Evolutionary conservation across 106 monocot genomes (phyloP), one percentile per base, ranked within the genome.

Genomic region (Cymbidium sinense): DNA sequence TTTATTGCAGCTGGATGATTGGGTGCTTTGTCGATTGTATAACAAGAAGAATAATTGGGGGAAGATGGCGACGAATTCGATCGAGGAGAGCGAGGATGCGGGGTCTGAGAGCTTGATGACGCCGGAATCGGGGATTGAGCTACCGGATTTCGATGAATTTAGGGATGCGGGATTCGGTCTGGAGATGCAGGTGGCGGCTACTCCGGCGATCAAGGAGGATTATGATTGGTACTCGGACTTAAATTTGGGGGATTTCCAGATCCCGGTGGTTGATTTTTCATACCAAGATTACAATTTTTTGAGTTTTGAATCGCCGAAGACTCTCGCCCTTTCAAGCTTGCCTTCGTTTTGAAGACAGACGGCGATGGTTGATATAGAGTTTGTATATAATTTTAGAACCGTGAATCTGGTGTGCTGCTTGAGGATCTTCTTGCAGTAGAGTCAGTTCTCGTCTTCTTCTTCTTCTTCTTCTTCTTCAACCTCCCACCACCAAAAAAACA

Each of bases 11-110:
- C 41, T 88, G 35, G 88, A 88, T 70, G 91, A 84, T n/a, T 88
- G 88, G 91, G 88, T 91, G 8, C 86, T 88, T 6, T 88, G 88
- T 75, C 84, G 86, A 18, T 54, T 91, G 52, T 88, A 91, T 88
- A 82, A 88, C 86, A 88, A 88, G 86, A 91, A 91, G 82, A 91
- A 88, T 74, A 82, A 77, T 67, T 88, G 88, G 91, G 82, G 75
- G 82, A 84, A 86, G 77, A 77, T 52, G 73, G 44, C 61, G 52
- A 36, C 71, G 37, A 64, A 50, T 79, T 77, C 54, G 62, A n/a
- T 51, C 41, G 82, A 84, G 39, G 84, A 65, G 9, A 75, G 43
- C 51, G 84, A 84, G 0, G 86, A 86, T 25, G 70, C 79, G 0
- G 75, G 70, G 47, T 88, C 83, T 5, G 79, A 21, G 23, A 88